Evolutionary conservation across 345 rosid species (phyloP).

Genomic region (Sisymbrium altissimum): DNA sequence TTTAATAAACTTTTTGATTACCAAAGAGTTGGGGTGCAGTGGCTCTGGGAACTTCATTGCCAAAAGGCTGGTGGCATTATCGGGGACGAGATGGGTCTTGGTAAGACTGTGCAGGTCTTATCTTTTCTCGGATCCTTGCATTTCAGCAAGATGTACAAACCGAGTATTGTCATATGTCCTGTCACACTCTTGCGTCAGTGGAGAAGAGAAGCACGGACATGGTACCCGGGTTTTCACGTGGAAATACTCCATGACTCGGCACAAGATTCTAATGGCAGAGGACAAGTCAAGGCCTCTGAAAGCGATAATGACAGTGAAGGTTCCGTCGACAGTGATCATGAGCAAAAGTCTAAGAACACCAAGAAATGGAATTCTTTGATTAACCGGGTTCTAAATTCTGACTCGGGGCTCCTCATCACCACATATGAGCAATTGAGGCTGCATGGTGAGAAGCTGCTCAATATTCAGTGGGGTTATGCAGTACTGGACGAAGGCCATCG

Average conservation of each 20-base stretch:
- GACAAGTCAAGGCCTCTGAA: conserved; percentile 44
- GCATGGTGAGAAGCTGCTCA: conserved; percentile 75
- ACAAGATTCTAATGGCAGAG: conserved; percentile 52
- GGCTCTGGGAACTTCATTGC: conserved; percentile 99
- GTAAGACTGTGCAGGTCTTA: conserved; percentile 91
- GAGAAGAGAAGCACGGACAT: conserved; percentile 90
- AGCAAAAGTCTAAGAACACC: conserved; percentile 46
- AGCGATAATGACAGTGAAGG: conserved; percentile 75
- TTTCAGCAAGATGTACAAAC: conserved; percentile 86
- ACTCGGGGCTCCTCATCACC: conserved; percentile 81
- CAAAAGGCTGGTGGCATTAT: conserved; percentile 98
- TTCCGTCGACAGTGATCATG: conserved; percentile 61
- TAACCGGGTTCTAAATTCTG: conserved; percentile 68
- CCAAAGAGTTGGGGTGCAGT: conserved; percentile 97
- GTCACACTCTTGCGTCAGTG: conserved; percentile 91
- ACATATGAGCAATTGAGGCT: conserved; percentile 95
- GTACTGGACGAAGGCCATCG: conserved; percentile 96
- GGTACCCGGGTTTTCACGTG: conserved; percentile 75
- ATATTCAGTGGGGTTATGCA: conserved; percentile 94
- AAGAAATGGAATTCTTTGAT: conserved; percentile 87
- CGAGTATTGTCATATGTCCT: conserved; percentile 93
- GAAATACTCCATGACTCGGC: conserved; percentile 95
- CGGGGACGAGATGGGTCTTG: conserved; percentile 99
- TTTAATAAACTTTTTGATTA: conserved; percentile 83
- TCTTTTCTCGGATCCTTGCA: conserved; percentile 94